Evolutionary conservation across 2,329 filamentous ascomycete species (phyloP).

Genomic region (Fusarium sp.): DNA sequence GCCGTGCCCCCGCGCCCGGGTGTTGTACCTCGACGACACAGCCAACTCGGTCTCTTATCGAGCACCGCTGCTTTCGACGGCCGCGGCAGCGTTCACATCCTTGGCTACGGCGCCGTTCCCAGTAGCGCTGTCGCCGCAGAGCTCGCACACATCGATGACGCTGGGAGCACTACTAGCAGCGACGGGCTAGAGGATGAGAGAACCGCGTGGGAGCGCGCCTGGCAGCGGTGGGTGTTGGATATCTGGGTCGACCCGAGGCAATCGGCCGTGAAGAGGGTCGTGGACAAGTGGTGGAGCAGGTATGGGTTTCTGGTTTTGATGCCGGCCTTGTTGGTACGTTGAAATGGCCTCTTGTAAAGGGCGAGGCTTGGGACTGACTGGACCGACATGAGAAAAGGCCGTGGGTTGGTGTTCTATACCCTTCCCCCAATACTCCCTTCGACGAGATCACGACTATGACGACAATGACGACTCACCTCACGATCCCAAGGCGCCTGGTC

Average conservation of each 20-base stretch:
- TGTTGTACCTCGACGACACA: conserved; percentile 43
- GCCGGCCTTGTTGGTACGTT: conserved; percentile 68
- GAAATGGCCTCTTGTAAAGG: not conserved
- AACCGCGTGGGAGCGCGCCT: conserved; percentile 49
- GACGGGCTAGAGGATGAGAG: conserved; percentile 51
- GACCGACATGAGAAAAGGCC: conserved; percentile 55
- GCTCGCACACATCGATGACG: conserved; percentile 49
- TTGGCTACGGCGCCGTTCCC: conserved; percentile 65
- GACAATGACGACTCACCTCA: conserved; percentile 50
- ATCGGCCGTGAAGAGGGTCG: conserved; percentile 66
- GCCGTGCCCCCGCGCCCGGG: conserved; percentile 64
- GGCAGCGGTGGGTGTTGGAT: conserved; percentile 57
- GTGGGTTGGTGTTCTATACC: conserved; percentile 74
- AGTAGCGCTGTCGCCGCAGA: conserved; percentile 52
- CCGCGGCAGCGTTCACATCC: conserved; percentile 64
- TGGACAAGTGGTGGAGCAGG: conserved; percentile 73
- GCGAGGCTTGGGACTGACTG: conserved; percentile 4
- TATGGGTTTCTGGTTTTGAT: conserved; percentile 71
- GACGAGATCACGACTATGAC: conserved; percentile 57
- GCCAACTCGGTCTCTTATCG: conserved; percentile 56
- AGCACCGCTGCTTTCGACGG: conserved; percentile 42
- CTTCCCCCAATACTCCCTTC: conserved; percentile 71
- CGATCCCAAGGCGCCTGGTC: conserved; percentile 65
- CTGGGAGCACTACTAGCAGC: conserved; percentile 29
- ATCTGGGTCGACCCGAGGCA: conserved; percentile 72